Evolutionary conservation across 805 yeast genomes (phyloP).

Genomic region (Saccharomyces mikatae): DNA sequence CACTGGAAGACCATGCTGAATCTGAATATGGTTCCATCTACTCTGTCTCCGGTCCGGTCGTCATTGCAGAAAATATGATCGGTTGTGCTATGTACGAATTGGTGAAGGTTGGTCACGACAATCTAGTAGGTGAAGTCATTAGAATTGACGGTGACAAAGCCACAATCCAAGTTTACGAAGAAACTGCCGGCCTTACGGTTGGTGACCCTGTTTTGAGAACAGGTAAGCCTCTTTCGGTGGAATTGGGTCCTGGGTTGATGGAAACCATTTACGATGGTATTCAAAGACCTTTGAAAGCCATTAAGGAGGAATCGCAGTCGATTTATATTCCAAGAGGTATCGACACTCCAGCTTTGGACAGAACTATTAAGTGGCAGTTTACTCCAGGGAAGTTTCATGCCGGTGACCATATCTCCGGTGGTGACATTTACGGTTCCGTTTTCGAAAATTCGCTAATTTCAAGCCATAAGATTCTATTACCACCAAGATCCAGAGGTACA

Average conservation of each 20-base stretch:
- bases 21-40: constrained; percentile 79
- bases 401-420: constrained; percentile 97
- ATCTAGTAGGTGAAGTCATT: constrained; percentile 95
- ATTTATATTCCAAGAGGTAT: constrained; percentile 98
- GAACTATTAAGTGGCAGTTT: constrained; percentile 77
- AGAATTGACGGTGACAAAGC: constrained; percentile 95
- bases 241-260: constrained; percentile 98
- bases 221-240: constrained; percentile 98
- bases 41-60: constrained; percentile 97
- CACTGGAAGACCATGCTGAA: constrained; percentile 67
- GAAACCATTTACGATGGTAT: constrained; percentile 99
- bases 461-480: constrained; percentile 89
- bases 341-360: constrained; percentile 88
- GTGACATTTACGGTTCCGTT: constrained; percentile 91
- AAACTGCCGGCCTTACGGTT: constrained; percentile 97
- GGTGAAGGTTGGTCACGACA: constrained; percentile 96
- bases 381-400: constrained; percentile 64
- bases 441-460: constrained; percentile 88
- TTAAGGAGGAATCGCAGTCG: constrained; percentile 77
- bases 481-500: constrained; percentile 98
- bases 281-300: constrained; percentile 95
- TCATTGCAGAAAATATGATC: constrained; percentile 96
- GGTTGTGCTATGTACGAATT: constrained; percentile 99
- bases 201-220: constrained; percentile 98
- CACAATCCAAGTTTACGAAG: constrained; percentile 97